Evolutionary conservation across 306 rosid genomes (phyloP).

Genomic region (Dalbergia cultrata): DNA sequence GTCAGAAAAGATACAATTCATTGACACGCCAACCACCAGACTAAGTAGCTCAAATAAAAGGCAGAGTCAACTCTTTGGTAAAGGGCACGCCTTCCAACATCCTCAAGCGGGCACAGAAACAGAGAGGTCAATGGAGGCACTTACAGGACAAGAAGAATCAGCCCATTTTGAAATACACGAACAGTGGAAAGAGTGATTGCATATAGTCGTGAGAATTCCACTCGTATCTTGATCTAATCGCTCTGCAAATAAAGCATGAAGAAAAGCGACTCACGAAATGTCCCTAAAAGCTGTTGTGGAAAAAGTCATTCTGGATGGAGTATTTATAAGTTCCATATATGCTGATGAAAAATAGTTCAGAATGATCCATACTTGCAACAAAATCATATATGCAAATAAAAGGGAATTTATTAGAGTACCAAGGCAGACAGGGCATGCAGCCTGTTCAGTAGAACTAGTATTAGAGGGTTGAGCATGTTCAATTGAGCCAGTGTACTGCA

Average conservation of each 20-base stretch:
- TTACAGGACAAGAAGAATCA: slow-evolving; percentile 97
- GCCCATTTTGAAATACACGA: slow-evolving; percentile 97
- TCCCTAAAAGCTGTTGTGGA: not conserved
- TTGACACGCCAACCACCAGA: slow-evolving; percentile 27
- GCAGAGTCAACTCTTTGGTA: not conserved
- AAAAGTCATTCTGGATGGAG: not conserved
- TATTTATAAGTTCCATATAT: too few species aligned
- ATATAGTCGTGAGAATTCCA: slow-evolving; percentile 95
- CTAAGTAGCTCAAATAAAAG: slow-evolving; percentile 6
- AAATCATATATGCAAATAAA: not conserved
- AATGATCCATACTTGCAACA: slow-evolving; percentile 10
- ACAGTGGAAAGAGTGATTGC: slow-evolving; percentile 97
- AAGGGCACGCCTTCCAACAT: slow-evolving; percentile 21
- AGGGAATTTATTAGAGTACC: slow-evolving; percentile 50
- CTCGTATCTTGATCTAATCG: slow-evolving; percentile 84
- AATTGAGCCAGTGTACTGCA: slow-evolving; percentile 87
- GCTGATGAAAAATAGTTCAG: not conserved
- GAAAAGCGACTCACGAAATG: not conserved
- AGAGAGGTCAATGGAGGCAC: slow-evolving; percentile 39
- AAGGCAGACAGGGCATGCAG: slow-evolving; percentile 93
- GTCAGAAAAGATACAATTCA: slow-evolving; percentile 17
- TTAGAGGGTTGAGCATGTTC: slow-evolving; percentile 84
- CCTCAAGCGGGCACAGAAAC: not conserved
- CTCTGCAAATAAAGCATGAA: slow-evolving; percentile 60
- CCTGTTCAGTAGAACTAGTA: slow-evolving; percentile 81